Evolutionary conservation across 2,329 filamentous ascomycete genomes (phyloP).

Genomic region (Massarina eburnea): DNA sequence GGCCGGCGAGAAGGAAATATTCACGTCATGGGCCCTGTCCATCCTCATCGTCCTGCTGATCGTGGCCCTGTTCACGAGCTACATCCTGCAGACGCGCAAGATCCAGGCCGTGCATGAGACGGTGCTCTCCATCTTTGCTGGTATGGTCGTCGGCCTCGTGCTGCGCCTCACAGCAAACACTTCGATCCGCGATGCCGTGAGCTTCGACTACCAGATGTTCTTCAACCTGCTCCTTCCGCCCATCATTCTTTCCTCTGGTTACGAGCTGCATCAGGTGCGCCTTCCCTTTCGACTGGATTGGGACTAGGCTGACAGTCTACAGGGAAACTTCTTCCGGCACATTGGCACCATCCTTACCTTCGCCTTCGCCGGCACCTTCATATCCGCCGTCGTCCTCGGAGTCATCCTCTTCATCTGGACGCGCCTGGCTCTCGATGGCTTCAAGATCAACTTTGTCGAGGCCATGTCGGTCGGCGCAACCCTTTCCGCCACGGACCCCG

Average conservation of each 20-base stretch:
- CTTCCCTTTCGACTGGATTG: neutral
- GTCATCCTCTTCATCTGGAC: slow-evolving; percentile 88
- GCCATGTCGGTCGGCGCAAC: slow-evolving; percentile 96
- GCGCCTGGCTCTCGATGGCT: slow-evolving; percentile 77
- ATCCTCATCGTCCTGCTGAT: slow-evolving; percentile 95
- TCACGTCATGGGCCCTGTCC: slow-evolving; percentile 95
- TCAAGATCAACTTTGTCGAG: slow-evolving; percentile 89
- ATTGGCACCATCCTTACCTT: slow-evolving; percentile 97
- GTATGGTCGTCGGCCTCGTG: slow-evolving; percentile 94
- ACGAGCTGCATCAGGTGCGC: slow-evolving; percentile 82
- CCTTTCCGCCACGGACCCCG: slow-evolving; percentile 92
- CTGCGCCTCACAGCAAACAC: slow-evolving; percentile 79
- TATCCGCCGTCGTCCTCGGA: slow-evolving; percentile 93
- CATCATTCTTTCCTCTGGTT: slow-evolving; percentile 95
- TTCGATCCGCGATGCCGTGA: slow-evolving; percentile 86
- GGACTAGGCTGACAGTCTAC: neutral
- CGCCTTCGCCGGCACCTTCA: slow-evolving; percentile 94
- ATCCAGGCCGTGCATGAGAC: slow-evolving; percentile 98
- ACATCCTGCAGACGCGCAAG: slow-evolving; percentile 93
- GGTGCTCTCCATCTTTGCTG: slow-evolving; percentile 95
- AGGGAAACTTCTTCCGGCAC: slow-evolving; percentile 97
- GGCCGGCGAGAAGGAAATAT: slow-evolving; percentile 88
- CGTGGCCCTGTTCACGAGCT: slow-evolving; percentile 92
- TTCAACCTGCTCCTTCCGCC: slow-evolving; percentile 98
- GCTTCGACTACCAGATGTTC: slow-evolving; percentile 99